Conservation (phyloP, 192 early-diverging fungal genomes). For the Rhizoclosmatium sp. region DNA sequence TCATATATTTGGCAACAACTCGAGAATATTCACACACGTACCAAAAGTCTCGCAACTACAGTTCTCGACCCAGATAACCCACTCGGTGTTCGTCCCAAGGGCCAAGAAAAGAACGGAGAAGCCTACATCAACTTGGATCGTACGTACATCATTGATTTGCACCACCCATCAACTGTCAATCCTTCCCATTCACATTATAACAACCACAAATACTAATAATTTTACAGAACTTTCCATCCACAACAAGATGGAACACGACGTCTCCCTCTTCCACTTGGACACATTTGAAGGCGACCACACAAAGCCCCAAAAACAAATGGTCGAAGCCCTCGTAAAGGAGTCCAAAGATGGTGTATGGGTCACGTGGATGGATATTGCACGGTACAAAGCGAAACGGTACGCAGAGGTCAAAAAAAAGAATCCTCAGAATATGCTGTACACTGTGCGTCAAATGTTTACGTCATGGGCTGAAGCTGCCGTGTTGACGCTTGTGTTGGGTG, state of each 20-base stretch:
- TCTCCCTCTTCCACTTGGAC: slow-evolving; percentile 41
- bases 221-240: slow-evolving; percentile 12
- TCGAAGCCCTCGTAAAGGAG: background rate
- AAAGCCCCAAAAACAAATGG: background rate
- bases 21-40: background rate
- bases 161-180: too few species aligned
- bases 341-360: background rate
- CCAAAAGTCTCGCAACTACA: slow-evolving; percentile 1
- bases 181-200: background rate
- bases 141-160: too few species aligned
- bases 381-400: background rate
- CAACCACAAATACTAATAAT: background rate
- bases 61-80: background rate
- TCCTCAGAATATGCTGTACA: background rate
- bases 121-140: background rate
- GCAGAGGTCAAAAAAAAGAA: background rate
- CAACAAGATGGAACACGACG: slow-evolving; percentile 48
- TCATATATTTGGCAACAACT: background rate
- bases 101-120: background rate
- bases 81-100: background rate
- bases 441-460: background rate
- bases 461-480: background rate
- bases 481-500: background rate
- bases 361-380: background rate
- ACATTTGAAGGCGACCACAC: slow-evolving; percentile 40